Base-by-base conservation (phyloP, 2,329 filamentous ascomycete species). In the Monilinia laxa region DNA sequence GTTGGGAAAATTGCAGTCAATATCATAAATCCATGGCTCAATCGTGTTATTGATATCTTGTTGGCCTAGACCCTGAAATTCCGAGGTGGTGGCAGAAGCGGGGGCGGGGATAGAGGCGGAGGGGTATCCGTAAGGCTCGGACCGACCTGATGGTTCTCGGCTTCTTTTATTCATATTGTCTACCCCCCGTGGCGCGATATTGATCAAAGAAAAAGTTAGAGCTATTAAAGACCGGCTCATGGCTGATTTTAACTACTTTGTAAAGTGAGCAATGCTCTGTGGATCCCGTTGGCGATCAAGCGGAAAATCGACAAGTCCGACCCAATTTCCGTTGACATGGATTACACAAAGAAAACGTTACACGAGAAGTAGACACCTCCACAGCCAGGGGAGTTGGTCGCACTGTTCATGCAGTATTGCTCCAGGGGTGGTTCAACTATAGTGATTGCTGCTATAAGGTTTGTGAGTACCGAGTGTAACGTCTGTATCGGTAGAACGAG, bases 21-120 rank as follows among this genome's bases (percentile, higher is more conserved):
- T 45, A 23, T 62, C 51, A n/a, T 54, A 66, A 25, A 23, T 54
- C 64, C 56, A 62, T 54, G 47, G 64, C 10, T 62, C 47, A 16
- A 38, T 42, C 47, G 35, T 62, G n/a, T 66, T 25, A n/a, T 53
- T 12, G 45, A 60, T 28, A 40, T 52, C 42, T 42, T 65, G 56
- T 45, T 62, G 45, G 40, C 31, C 28, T 16, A 35, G 47, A 38
- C 20, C 47, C 28, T 65, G 63, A 11, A 35, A 35, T 47, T 53
- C 45, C 18, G 53, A 60, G 23, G 25, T 9, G 45, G 31, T 42
- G 42, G 23, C 45, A 52, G 47, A 51, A 52, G 63, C 28, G 63
- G 55, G 56, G 47, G 25, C 38, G 49, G 56, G 56, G 35, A n/a
- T n/a, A 38, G 56, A 47, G 25, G 53, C 40, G 57, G 56, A 58